Evolutionary conservation across 2,329 filamentous ascomycete genomes (phyloP).

Genomic region (Penicillium verrucosum): DNA sequence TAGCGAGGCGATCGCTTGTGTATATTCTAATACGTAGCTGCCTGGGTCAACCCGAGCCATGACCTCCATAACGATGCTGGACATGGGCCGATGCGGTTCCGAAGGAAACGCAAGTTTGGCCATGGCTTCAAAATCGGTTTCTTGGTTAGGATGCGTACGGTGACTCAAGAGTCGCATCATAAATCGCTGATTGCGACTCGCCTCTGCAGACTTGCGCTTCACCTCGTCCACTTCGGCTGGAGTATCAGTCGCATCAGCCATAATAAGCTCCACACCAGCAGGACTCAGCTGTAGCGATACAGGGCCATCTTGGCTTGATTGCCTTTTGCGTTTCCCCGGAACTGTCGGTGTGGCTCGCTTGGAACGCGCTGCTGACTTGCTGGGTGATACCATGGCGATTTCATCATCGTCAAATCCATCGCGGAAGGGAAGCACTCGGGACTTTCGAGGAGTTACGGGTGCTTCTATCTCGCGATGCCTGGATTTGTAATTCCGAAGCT

Average conservation of each 20-base stretch:
- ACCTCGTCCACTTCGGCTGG: slow-evolving; percentile 25
- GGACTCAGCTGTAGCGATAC: slow-evolving; percentile 45
- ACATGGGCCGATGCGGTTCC: slow-evolving; percentile 46
- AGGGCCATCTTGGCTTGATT: slow-evolving; percentile 51
- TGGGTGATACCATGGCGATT: slow-evolving; percentile 55
- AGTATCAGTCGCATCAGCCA: slow-evolving; percentile 29
- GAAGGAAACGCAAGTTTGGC: slow-evolving; percentile 54
- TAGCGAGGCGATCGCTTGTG: slow-evolving; percentile 49
- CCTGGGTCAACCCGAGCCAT: slow-evolving; percentile 44
- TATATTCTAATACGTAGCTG: slow-evolving; percentile 50
- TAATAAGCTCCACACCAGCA: slow-evolving; percentile 22
- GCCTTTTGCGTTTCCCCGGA: slow-evolving; percentile 58
- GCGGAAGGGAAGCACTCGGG: slow-evolving; percentile 48
- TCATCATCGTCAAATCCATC: slow-evolving; percentile 65
- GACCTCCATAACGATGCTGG: slow-evolving; percentile 54
- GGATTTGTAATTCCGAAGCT: slow-evolving; percentile 42
- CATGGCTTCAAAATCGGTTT: slow-evolving; percentile 55
- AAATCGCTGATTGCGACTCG: slow-evolving; percentile 35
- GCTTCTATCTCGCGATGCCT: slow-evolving; percentile 37
- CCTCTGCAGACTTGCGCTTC: slow-evolving; percentile 26
- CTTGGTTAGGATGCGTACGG: slow-evolving; percentile 46
- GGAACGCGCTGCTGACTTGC: slow-evolving; percentile 46
- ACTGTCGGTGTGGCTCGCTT: slow-evolving; percentile 55
- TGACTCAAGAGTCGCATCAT: slow-evolving; percentile 57
- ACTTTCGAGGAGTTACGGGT: slow-evolving; percentile 52